Conservation (phyloP, 108 stramenopile species). For the Cyclotella baltica region DNA sequence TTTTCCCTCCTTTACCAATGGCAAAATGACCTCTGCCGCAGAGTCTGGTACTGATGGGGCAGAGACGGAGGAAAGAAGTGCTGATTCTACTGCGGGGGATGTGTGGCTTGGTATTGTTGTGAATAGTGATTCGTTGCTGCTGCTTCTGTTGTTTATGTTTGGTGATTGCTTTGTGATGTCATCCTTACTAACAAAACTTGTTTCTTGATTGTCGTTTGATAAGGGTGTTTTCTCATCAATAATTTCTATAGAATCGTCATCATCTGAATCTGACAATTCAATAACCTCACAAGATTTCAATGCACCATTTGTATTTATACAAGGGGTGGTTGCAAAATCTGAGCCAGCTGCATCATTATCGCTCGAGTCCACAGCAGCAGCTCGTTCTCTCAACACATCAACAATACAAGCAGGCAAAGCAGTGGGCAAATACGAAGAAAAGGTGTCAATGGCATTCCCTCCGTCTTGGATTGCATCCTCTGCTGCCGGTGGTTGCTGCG, state of each 20-base stretch:
- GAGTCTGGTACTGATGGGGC: slow-evolving; percentile 39
- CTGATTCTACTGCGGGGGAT: slow-evolving; percentile 60
- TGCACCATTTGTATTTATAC: not conserved
- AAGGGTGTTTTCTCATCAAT: too few species aligned
- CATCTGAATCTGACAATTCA: slow-evolving; percentile 17
- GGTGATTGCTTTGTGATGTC: not conserved
- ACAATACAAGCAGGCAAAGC: not conserved
- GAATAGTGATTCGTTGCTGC: not conserved
- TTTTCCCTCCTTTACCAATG: slow-evolving; percentile 27
- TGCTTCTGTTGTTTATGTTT: not conserved
- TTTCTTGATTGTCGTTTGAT: not conserved
- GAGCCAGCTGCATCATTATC: not conserved
- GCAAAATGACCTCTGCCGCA: slow-evolving; percentile 29
- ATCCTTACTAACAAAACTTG: not conserved
- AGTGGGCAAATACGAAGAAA: not conserved
- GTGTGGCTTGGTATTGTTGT: slow-evolving; percentile 49
- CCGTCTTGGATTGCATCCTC: slow-evolving; percentile 49
- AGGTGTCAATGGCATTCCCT: slow-evolving; percentile 42
- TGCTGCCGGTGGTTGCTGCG: slow-evolving; percentile 8
- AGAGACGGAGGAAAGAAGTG: slow-evolving; percentile 51
- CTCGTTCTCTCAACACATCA: not conserved
- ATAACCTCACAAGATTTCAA: slow-evolving; percentile 10
- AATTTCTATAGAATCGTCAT: slow-evolving; percentile 9
- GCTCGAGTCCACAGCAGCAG: not conserved
- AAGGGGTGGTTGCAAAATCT: slow-evolving; percentile 4